Conservation (phyloP, 2,329 filamentous ascomycete species). For the Ophiostoma himal-ulmi region DNA sequence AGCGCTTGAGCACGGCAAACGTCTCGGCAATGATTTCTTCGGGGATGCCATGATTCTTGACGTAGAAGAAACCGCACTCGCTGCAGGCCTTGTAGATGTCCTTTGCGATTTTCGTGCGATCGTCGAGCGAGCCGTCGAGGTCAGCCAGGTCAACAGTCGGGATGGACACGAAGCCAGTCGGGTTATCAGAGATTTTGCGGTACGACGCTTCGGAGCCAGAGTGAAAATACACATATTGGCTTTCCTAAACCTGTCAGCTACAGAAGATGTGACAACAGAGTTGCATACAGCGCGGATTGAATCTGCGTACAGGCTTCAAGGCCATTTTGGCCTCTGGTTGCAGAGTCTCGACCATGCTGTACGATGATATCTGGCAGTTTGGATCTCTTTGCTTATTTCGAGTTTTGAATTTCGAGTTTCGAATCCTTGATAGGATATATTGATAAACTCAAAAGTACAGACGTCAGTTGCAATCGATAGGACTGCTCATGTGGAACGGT, state of each 20-base stretch:
- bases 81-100: slow-evolving; percentile 5
- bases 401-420: not conserved
- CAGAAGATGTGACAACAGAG: not conserved
- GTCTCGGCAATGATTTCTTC: slow-evolving; percentile 15
- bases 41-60: slow-evolving; percentile 26
- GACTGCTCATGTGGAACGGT: not conserved
- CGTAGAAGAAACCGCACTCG: slow-evolving; percentile 24
- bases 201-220: slow-evolving; percentile 33
- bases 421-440: not conserved
- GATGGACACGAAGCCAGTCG: slow-evolving; percentile 29
- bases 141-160: slow-evolving; percentile 10
- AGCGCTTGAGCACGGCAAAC: slow-evolving; percentile 19
- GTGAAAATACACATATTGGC: slow-evolving; percentile 33
- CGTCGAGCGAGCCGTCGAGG: slow-evolving; percentile 10
- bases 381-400: not conserved
- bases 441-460: not conserved
- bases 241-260: slow-evolving; percentile 15
- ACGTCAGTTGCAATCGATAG: not conserved
- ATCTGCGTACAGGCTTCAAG: slow-evolving; percentile 4
- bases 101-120: slow-evolving; percentile 7
- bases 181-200: slow-evolving; percentile 29
- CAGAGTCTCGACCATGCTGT: slow-evolving; percentile 8
- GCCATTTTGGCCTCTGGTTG: not conserved
- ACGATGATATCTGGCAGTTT: not conserved
- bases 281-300: not conserved